Evolutionary conservation across 495 filamentous ascomycete species (phyloP), one percentile per base, ranked within the genome.

Genomic region (Hypoxylon perforatum): DNA sequence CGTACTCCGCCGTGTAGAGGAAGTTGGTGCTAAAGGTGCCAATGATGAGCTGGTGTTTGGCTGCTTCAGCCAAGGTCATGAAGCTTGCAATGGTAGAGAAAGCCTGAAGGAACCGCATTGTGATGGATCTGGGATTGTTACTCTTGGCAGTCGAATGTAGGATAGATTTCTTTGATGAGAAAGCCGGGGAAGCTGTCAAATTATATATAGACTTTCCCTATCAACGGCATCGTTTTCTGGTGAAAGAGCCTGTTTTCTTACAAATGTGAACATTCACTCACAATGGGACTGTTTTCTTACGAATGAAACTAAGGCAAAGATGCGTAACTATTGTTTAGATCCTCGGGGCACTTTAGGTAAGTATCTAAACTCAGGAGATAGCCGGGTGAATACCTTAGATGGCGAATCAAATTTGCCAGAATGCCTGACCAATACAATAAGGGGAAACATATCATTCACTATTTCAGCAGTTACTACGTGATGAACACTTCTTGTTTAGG

Each of bases 1-100:
- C 65, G 38, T 76, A 80, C 57, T 73, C 72, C 0, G 75, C 19
- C 1, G 71, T 67, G 45, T 78, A 72, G 10, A 75, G 63, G n/a
- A 60, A 67, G 18, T 70, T 57, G 1, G 71, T 70, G 21, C 53
- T 59, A 28, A 74, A 76, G n/a, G 69, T 66, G 38, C 71, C 71
- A 21, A 72, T 57, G 35, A 74, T 44, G 1, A 76, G 49, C 1
- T 65, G 52, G 50, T 72, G 71, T 41, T 56, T 59, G 0, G 69
- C 39, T 44, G 65, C 65, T n/a, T 50, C 23, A 10, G 45, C 56
- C 30, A 57, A 23, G 35, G 52, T 47, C 9, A 38, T 35, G 21
- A 64, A 3, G 17, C 59, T 45, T 4, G 36, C 14, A 1, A 21
- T 12, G 17, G 14, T 19, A 23, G 51, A n/a, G n/a, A 57, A 3